Conservation (phyloP, 2,329 filamentous ascomycete species). For the Mariannaea elegans region DNA sequence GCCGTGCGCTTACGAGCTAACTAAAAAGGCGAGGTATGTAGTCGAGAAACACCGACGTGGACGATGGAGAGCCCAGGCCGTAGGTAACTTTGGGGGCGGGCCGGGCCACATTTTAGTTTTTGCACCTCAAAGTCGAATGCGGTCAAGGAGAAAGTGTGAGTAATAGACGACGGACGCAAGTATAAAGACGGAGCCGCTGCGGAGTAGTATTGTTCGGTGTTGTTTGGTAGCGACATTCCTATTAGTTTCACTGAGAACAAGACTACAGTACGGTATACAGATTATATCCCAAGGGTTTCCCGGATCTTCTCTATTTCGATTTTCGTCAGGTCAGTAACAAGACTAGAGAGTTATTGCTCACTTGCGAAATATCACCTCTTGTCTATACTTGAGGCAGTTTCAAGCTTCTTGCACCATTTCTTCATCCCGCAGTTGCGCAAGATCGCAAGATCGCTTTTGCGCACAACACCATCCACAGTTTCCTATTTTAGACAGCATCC, state of each 20-base stretch:
- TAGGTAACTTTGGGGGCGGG: constrained; percentile 15
- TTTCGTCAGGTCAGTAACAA: not conserved
- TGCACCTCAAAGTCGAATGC: constrained; percentile 1
- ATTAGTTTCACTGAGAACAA: constrained; percentile 4
- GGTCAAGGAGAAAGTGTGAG: constrained; percentile 3
- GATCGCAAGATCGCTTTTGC: constrained; percentile 8
- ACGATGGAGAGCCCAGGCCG: constrained; percentile 16
- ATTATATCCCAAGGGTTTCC: not conserved
- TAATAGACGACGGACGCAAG: not conserved
- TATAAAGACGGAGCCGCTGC: constrained; percentile 20
- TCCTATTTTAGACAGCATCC: constrained; percentile 9
- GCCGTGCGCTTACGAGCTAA: constrained; percentile 1
- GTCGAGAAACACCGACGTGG: constrained; percentile 14
- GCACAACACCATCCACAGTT: constrained; percentile 4
- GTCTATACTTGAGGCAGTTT: not conserved
- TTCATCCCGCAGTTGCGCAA: not conserved
- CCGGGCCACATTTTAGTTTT: constrained; percentile 15
- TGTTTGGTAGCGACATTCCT: not conserved
- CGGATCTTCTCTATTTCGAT: not conserved
- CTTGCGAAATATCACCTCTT: not conserved
- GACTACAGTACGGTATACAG: not conserved
- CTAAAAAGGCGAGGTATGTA: constrained; percentile 10
- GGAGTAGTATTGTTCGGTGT: not conserved
- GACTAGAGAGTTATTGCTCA: not conserved
- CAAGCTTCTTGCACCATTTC: not conserved